These are phyloP conservation scores for Zygoascus biomembranicola DNA, from an alignment of 805 yeast species.

Conservation along the genomic window DNA sequence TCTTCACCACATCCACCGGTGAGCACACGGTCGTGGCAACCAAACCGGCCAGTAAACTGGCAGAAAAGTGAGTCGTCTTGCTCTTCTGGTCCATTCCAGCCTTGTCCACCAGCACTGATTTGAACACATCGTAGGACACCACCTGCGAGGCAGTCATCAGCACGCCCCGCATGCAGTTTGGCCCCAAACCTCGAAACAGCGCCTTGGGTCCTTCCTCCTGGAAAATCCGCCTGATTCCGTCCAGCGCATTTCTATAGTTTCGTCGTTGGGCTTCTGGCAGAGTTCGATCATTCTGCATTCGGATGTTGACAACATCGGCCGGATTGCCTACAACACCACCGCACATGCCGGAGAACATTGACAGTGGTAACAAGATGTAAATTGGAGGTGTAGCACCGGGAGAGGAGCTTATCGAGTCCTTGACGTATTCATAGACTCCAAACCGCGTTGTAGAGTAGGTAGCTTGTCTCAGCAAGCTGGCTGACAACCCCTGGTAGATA, in stretches of 20 bases:
- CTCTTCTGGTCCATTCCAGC: conserved; percentile 48
- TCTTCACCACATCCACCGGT: conserved; percentile 86
- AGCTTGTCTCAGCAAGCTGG: conserved; percentile 76
- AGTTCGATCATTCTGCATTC: conserved; percentile 85
- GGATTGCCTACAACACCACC: conserved; percentile 89
- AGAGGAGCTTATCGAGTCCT: conserved; percentile 38
- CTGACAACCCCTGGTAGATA: conserved; percentile 75
- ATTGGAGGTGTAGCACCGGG: conserved; percentile 47
- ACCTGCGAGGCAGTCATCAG: conserved; percentile 89
- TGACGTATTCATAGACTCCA: conserved; percentile 74
- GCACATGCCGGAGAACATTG: conserved; percentile 77
- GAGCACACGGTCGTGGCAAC: conserved; percentile 90
- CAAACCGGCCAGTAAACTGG: conserved; percentile 73
- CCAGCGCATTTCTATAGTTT: conserved; percentile 68
- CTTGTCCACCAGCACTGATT: conserved; percentile 45
- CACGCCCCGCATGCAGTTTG: conserved; percentile 73
- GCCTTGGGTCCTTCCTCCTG: conserved; percentile 53
- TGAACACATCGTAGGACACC: conserved; percentile 76
- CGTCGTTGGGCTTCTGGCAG: conserved; percentile 58
- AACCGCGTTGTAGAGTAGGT: conserved; percentile 82
- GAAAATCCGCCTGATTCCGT: conserved; percentile 56
- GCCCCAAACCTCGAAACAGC: conserved; percentile 64
- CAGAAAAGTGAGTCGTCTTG: conserved; percentile 65
- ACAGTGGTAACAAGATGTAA: conserved; percentile 55
- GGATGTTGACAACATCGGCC: conserved; percentile 75